Conservation (phyloP, 345 rosid species). For the Kernera saxatilis region DNA sequence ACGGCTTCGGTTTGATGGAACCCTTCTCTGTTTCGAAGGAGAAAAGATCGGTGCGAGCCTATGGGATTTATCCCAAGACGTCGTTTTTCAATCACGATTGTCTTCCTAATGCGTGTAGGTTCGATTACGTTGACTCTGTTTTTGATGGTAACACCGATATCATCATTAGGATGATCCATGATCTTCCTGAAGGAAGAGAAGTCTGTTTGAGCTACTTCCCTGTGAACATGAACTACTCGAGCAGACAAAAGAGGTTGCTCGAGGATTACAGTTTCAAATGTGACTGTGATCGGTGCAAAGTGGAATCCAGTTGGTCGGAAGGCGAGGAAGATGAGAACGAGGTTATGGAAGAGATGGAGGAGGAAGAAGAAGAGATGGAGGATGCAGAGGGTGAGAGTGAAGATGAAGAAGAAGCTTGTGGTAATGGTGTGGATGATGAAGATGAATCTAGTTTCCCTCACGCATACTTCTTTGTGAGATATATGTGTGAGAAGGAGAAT, state of each 20-base stretch:
- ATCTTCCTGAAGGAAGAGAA: constrained; percentile 78
- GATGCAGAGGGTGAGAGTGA: constrained; percentile 21
- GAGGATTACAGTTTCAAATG: constrained; percentile 80
- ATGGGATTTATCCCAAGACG: constrained; percentile 69
- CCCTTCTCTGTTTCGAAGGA: constrained; percentile 36
- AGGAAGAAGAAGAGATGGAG: constrained; percentile 35
- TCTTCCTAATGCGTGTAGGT: constrained; percentile 96
- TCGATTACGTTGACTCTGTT: constrained; percentile 64
- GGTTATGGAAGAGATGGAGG: constrained; percentile 23
- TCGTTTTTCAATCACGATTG: constrained; percentile 87
- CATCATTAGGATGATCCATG: constrained; percentile 74
- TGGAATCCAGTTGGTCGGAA: constrained; percentile 86
- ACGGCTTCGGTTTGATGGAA: constrained; percentile 85
- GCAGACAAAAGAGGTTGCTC: constrained; percentile 53
- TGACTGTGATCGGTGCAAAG: constrained; percentile 82
- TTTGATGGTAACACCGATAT: constrained; percentile 49
- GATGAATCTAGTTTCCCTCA: constrained; percentile 54
- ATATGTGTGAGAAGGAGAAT: constrained; percentile 58
- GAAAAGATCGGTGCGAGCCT: constrained; percentile 67
- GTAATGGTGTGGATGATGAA: constrained; percentile 17
- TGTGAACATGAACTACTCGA: constrained; percentile 53
- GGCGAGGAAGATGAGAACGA: constrained; percentile 45
- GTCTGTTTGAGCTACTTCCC: constrained; percentile 91
- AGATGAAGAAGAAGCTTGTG: constrained; percentile 16
- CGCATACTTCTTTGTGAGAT: constrained; percentile 73